Conservation (phyloP, 1,139 yeast genomes). For the Zygotorulaspora mrakii region DNA sequence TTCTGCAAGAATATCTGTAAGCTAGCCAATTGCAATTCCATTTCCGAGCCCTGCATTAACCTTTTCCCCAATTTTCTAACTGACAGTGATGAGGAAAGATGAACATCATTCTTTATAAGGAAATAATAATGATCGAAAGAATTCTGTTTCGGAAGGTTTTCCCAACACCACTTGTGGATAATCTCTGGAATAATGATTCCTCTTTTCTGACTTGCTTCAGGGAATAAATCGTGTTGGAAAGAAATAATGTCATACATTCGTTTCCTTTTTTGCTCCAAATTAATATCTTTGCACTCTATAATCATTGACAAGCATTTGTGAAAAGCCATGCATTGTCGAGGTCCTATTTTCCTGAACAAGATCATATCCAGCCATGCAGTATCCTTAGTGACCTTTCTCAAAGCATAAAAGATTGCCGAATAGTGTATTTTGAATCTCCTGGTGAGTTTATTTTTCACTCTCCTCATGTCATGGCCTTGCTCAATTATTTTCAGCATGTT, state of each 20-base stretch:
- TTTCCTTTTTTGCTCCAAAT: slow-evolving; percentile 12
- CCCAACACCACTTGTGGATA: slow-evolving; percentile 31
- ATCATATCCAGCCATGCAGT: slow-evolving; percentile 10
- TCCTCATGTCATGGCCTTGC: slow-evolving; percentile 13
- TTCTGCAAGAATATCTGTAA: slow-evolving; percentile 27
- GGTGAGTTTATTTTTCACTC: slow-evolving; percentile 12
- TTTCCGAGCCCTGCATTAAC: slow-evolving; percentile 30
- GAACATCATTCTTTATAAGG: slow-evolving; percentile 27
- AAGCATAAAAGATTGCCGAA: slow-evolving; percentile 3
- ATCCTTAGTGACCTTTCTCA: slow-evolving; percentile 8
- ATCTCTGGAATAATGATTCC: slow-evolving; percentile 24
- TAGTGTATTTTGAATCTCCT: slow-evolving; percentile 10
- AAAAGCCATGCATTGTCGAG: slow-evolving; percentile 15
- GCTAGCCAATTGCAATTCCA: slow-evolving; percentile 29
- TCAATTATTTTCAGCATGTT: slow-evolving; percentile 6
- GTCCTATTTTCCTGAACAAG: slow-evolving; percentile 12
- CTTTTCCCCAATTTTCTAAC: slow-evolving; percentile 17
- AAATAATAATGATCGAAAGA: slow-evolving; percentile 27
- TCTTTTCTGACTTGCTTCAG: slow-evolving; percentile 10
- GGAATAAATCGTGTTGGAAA: slow-evolving; percentile 21
- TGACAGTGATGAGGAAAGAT: slow-evolving; percentile 19
- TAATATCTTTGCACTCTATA: slow-evolving; percentile 5
- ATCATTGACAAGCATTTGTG: slow-evolving; percentile 8
- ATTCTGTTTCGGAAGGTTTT: slow-evolving; percentile 18
- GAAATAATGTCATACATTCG: slow-evolving; percentile 18